Evolutionary conservation across 169 alveolate genomes (phyloP).

Genomic region (Eimeria praecox): DNA sequence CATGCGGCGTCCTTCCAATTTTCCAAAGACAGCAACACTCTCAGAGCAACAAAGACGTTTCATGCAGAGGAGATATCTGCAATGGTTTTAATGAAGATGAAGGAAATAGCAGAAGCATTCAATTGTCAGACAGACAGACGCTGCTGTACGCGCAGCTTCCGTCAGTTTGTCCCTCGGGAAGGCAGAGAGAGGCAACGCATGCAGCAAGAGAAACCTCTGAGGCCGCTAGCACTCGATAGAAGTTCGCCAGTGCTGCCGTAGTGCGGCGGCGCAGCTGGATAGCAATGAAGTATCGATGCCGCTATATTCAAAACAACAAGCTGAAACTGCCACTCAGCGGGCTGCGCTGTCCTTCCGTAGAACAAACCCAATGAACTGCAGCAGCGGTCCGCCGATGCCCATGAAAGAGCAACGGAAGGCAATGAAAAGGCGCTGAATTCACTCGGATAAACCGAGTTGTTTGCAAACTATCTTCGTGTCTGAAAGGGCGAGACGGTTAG

Average conservation of each 20-base stretch:
- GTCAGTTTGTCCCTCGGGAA: background rate
- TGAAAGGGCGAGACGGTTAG: background rate
- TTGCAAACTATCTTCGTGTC: background rate
- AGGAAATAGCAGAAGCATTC: constrained; percentile 98
- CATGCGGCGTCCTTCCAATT: background rate
- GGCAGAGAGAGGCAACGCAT: background rate
- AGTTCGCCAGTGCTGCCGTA: background rate
- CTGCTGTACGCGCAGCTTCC: background rate
- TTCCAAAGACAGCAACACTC: background rate
- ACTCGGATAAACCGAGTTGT: background rate
- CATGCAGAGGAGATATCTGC: constrained; percentile 98
- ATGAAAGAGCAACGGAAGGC: background rate
- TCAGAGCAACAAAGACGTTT: background rate
- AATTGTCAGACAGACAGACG: too few relatives aligned
- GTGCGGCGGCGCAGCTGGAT: background rate
- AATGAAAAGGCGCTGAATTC: background rate
- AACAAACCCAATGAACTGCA: background rate
- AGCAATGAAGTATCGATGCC: background rate
- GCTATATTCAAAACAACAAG: background rate
- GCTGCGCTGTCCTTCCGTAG: background rate
- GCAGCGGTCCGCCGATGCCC: background rate
- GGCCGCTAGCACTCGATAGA: background rate
- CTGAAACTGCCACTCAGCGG: background rate
- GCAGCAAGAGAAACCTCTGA: background rate
- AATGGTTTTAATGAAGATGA: constrained; percentile 98